Evolutionary conservation across 164 flowering plant species (phyloP).

Genomic region (Malania oleifera): DNA sequence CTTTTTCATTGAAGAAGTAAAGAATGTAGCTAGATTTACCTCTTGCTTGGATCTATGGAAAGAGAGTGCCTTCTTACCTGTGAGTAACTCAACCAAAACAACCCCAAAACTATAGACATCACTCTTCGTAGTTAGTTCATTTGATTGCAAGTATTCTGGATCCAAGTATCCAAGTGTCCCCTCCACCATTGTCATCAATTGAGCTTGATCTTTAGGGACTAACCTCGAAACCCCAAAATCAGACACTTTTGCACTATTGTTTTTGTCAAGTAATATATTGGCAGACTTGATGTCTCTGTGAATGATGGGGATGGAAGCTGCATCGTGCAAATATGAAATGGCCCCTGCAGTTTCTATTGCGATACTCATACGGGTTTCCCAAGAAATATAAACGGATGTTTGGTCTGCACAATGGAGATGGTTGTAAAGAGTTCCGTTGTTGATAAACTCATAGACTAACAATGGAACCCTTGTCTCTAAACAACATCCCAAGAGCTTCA

Average conservation of each 20-base stretch:
- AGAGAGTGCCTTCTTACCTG: slow-evolving; percentile 23
- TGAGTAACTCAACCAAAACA: slow-evolving; percentile 33
- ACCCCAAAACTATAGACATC: slow-evolving; percentile 47
- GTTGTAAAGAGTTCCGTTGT: slow-evolving; percentile 37
- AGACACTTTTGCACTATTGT: slow-evolving; percentile 35
- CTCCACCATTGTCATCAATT: slow-evolving; percentile 31
- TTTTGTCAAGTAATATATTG: slow-evolving; percentile 39
- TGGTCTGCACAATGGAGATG: slow-evolving; percentile 25
- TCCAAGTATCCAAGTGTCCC: slow-evolving; percentile 46
- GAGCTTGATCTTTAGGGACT: slow-evolving; percentile 32
- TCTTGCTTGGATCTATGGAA: slow-evolving; percentile 15
- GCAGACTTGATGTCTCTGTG: slow-evolving; percentile 43
- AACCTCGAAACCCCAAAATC: slow-evolving; percentile 44
- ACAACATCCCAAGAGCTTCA: slow-evolving; percentile 40
- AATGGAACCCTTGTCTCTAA: slow-evolving; percentile 42
- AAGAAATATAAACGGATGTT: slow-evolving; percentile 15
- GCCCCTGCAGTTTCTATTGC: slow-evolving; percentile 47
- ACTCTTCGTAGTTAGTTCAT: slow-evolving; percentile 37
- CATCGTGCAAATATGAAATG: slow-evolving; percentile 39
- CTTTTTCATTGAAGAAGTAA: slow-evolving; percentile 19
- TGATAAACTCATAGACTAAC: slow-evolving; percentile 43
- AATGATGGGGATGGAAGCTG: slow-evolving; percentile 34
- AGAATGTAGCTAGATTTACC: slow-evolving; percentile 23
- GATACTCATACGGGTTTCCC: slow-evolving; percentile 34
- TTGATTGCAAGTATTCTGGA: slow-evolving; percentile 36